Percentiles rank a stretch among this genome's conserved stretches.
Conservation (phyloP, 2,329 filamentous ascomycete species). For the Talaromyces sp. region DNA sequence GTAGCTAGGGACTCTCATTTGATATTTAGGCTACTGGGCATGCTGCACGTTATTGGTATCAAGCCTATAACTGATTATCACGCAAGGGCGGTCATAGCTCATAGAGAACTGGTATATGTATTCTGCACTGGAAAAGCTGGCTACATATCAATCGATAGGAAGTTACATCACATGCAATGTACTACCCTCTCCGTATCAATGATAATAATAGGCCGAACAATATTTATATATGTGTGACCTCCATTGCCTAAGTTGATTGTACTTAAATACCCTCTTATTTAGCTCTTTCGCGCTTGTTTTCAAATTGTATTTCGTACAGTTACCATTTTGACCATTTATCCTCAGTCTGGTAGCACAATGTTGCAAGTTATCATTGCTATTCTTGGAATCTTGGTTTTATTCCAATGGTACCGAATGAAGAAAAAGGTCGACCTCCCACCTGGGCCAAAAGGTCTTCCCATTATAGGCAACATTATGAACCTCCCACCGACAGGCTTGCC, state of each 20-base stretch:
- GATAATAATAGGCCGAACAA: background rate
- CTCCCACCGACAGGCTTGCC: constrained; percentile 42
- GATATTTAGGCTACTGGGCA: too few species aligned
- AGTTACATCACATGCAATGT: too few species aligned
- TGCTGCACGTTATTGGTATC: too few species aligned
- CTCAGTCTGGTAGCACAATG: background rate
- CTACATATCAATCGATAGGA: too few species aligned
- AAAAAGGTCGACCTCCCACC: constrained; percentile 44
- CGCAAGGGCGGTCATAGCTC: too few species aligned
- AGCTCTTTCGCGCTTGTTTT: background rate
- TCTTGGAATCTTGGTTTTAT: background rate
- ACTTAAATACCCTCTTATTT: background rate
- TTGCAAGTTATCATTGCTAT: background rate
- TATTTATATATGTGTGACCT: background rate
- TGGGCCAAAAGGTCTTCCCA: constrained; percentile 50
- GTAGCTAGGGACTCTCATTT: too few species aligned
- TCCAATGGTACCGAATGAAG: background rate
- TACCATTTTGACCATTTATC: background rate
- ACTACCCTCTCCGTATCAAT: background rate
- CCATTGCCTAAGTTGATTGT: background rate
- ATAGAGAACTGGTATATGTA: too few species aligned
- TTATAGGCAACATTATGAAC: constrained; percentile 54
- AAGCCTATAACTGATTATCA: too few species aligned
- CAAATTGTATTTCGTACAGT: background rate
- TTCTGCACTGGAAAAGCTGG: too few species aligned